A percentile compares a stretch with the other conserved stretches of the same genome.
These are phyloP conservation scores for Cunninghamia lanceolata DNA, from an alignment of 75 land plant species.

Conservation along the genomic window DNA sequence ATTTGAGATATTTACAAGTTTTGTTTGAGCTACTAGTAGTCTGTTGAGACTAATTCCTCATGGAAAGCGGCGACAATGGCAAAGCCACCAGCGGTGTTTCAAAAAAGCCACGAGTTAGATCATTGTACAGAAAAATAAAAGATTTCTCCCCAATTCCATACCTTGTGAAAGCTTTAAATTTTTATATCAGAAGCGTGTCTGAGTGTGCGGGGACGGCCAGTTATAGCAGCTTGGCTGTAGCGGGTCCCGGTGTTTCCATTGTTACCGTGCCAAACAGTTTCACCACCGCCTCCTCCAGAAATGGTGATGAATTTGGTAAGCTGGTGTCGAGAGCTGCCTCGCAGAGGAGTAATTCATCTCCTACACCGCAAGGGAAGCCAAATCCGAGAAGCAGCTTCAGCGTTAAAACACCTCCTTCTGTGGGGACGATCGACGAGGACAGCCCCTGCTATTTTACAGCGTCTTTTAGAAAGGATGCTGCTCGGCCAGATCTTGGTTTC, in stretches of 20 bases:
- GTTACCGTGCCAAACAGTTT: conserved; percentile 14
- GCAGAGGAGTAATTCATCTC: background rate
- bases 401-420: background rate
- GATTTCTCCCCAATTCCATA: no score
- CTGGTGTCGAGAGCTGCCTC: conserved; percentile 27
- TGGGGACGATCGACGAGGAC: conserved; percentile 39
- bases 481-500: background rate
- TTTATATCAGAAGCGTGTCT: conserved; percentile 26
- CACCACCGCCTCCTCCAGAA: background rate
- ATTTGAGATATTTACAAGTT: no score
- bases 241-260: background rate
- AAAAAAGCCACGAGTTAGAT: no score
- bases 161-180: no score
- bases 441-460: conserved; percentile 16
- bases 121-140: no score
- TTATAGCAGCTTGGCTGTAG: no score
- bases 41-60: no score
- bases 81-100: no score
- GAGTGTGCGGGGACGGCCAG: conserved; percentile 16
- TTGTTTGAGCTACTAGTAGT: no score
- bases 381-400: conserved; percentile 24
- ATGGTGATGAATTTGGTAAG: conserved; percentile 21
- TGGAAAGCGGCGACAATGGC: no score
- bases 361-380: background rate
- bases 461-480: conserved; percentile 4